These are phyloP conservation scores for Penicillium arizonense DNA, from an alignment of 495 filamentous ascomycete species.

Conservation along the genomic window DNA sequence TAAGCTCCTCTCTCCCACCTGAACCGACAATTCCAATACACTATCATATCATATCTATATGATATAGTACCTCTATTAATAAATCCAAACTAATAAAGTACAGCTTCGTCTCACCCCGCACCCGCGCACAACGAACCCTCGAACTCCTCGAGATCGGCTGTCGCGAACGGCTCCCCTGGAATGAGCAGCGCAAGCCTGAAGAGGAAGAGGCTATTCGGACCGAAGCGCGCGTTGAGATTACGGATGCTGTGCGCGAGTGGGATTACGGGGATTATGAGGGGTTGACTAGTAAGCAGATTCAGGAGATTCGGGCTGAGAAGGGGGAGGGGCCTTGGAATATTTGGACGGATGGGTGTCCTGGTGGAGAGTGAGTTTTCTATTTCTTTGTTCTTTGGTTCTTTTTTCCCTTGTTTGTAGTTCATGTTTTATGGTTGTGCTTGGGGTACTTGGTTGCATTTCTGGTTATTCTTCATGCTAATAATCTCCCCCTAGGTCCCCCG, in stretches of 20 bases:
- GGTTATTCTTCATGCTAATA: conserved; percentile 5
- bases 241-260: conserved; percentile 85
- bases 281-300: conserved; percentile 72
- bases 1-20: conserved; percentile 16
- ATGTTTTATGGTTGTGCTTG: neutral
- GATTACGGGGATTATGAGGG: conserved; percentile 97
- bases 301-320: conserved; percentile 44
- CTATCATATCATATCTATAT: neutral
- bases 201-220: conserved; percentile 43
- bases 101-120: conserved; percentile 83
- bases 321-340: conserved; percentile 66
- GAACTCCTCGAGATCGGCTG: conserved; percentile 71
- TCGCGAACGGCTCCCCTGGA: conserved; percentile 54
- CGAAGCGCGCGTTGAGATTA: conserved; percentile 60
- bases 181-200: conserved; percentile 33
- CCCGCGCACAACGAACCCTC: conserved; percentile 82
- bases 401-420: neutral
- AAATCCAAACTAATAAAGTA: neutral
- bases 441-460: conserved; percentile 3
- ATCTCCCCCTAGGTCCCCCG: conserved; percentile 48
- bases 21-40: conserved; percentile 5
- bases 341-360: conserved; percentile 78
- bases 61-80: neutral
- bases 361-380: conserved; percentile 54
- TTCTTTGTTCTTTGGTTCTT: conserved; percentile 1